Conservation (phyloP, 2,329 filamentous ascomycete genomes). For the Xylaria sp. region DNA sequence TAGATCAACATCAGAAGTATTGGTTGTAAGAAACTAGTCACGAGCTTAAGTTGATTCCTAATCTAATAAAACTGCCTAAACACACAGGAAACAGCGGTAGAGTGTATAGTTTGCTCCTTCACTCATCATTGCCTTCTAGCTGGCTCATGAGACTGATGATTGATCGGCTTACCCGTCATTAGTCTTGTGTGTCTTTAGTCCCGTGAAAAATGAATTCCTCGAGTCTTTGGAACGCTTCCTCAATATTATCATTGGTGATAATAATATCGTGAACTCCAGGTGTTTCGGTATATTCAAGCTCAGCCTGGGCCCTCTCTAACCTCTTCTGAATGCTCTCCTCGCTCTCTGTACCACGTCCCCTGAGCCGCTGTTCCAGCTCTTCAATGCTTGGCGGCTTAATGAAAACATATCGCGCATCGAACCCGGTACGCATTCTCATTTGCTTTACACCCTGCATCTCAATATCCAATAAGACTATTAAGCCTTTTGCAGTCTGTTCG, state of each 20-base stretch:
- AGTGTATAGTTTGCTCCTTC: too few relatives aligned
- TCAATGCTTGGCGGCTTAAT: conserved; percentile 28
- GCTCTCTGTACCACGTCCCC: conserved; percentile 25
- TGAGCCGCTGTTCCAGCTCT: conserved; percentile 28
- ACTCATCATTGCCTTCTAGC: too few relatives aligned
- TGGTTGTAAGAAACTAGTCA: too few relatives aligned
- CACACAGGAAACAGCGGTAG: too few relatives aligned
- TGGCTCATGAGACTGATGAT: too few relatives aligned
- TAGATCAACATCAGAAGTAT: too few relatives aligned
- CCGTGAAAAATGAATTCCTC: conserved; percentile 2
- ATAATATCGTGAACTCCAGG: conserved; percentile 28
- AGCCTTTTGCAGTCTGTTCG: conserved; percentile 30
- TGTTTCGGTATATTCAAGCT: conserved; percentile 31
- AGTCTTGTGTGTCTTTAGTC: too few relatives aligned
- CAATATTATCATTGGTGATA: conserved; percentile 28
- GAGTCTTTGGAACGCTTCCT: conserved; percentile 21
- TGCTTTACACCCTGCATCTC: conserved; percentile 31
- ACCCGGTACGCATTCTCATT: conserved; percentile 10
- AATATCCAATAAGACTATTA: conserved; percentile 32
- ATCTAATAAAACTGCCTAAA: too few relatives aligned
- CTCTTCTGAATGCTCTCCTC: conserved; percentile 30
- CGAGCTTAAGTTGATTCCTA: too few relatives aligned
- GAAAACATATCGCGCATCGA: conserved; percentile 31
- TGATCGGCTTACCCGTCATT: too few relatives aligned
- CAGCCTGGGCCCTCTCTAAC: conserved; percentile 20